phyloP scores from a whole-genome alignment of 2,329 filamentous ascomycete genomes.

The Penicillium occitanis region DNA sequence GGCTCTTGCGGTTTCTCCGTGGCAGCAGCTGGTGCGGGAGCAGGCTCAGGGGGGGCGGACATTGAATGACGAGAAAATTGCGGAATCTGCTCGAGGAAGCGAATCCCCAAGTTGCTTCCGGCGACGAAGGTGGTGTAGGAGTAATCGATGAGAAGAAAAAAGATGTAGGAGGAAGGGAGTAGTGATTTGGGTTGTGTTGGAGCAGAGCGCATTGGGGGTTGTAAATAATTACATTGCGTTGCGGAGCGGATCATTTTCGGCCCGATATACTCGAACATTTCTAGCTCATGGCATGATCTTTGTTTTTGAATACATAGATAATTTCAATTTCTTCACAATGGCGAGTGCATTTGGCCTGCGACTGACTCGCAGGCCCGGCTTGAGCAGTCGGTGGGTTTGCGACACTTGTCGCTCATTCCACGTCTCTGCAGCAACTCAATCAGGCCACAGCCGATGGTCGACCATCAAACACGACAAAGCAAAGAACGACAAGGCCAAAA shows the following conservation, averaged over 20 bases:
- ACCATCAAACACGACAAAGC: constrained; percentile 96
- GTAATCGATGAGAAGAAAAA: not conserved
- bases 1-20: constrained; percentile 34
- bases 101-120: constrained; percentile 13
- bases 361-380: constrained; percentile 24
- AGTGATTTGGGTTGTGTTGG: not conserved
- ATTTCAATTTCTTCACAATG: not conserved
- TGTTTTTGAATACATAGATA: constrained; percentile 14
- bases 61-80: constrained; percentile 30
- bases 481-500: constrained; percentile 74
- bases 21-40: constrained; percentile 33
- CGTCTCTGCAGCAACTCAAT: constrained; percentile 48
- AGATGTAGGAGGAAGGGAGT: not conserved
- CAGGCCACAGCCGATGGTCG: constrained; percentile 91
- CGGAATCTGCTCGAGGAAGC: constrained; percentile 17
- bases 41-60: constrained; percentile 37
- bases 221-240: constrained; percentile 24
- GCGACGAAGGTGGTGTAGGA: not conserved
- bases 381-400: constrained; percentile 23
- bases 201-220: not conserved
- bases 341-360: constrained; percentile 28
- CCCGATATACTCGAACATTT: constrained; percentile 16
- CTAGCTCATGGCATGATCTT: not conserved
- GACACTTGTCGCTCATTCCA: constrained; percentile 48
- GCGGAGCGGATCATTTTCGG: constrained; percentile 29